These are phyloP conservation scores for Saturnispora bothae DNA, from an alignment of 805 yeast species.

Conservation along the genomic window DNA sequence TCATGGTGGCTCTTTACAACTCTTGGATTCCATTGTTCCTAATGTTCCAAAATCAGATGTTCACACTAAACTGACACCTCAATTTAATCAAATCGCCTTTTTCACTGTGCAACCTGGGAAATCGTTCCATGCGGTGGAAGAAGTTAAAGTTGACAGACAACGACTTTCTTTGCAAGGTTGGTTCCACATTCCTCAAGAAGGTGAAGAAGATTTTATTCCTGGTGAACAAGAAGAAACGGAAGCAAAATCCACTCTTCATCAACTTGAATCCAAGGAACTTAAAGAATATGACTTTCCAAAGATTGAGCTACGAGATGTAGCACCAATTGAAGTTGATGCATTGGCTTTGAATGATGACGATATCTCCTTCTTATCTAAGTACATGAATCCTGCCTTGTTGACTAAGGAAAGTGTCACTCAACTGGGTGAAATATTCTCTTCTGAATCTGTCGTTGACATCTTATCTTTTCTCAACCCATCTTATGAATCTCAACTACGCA, in stretches of 20 bases:
- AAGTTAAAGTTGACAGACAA: constrained; percentile 83
- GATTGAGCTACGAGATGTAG: constrained; percentile 24
- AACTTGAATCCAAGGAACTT: constrained; percentile 62
- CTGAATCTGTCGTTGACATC: constrained; percentile 63
- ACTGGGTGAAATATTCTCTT: constrained; percentile 44
- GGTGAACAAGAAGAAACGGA: constrained; percentile 79
- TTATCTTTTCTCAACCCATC: constrained; percentile 49
- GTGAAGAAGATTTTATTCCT: constrained; percentile 74
- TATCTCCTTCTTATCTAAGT: constrained; percentile 38
- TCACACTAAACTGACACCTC: constrained; percentile 66
- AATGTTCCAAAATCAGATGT: constrained; percentile 84
- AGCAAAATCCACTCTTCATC: constrained; percentile 67
- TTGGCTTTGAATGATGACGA: constrained; percentile 32
- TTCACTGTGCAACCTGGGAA: constrained; percentile 94
- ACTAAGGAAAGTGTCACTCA: constrained; percentile 27
- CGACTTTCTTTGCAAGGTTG: constrained; percentile 94
- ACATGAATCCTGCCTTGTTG: constrained; percentile 45
- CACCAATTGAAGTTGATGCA: constrained; percentile 15
- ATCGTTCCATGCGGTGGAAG: constrained; percentile 97
- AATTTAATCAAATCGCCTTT: constrained; percentile 91
- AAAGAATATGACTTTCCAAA: constrained; percentile 80
- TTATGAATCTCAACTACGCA: constrained; percentile 37
- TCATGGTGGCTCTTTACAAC: constrained; percentile 86
- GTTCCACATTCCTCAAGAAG: constrained; percentile 95
- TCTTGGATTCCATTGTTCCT: constrained; percentile 78